Percentiles rank a stretch among this genome's conserved stretches.
Evolutionary conservation across 352 stramenopile genomes (phyloP).

Genomic region (Vaucheria bursata): DNA sequence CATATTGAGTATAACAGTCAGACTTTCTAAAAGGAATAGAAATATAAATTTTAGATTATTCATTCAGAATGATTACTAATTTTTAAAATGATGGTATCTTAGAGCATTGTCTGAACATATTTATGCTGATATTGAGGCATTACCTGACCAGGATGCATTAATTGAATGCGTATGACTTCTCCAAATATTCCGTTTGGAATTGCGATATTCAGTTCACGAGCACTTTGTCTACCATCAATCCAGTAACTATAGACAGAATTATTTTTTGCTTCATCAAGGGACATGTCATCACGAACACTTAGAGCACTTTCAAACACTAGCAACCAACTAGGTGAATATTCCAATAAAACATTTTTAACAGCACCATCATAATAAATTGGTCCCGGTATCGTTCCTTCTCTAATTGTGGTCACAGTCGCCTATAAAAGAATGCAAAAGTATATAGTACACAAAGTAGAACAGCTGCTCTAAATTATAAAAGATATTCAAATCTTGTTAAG

Average conservation of each 20-base stretch:
- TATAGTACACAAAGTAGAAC: background rate
- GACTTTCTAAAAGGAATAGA: too few species aligned
- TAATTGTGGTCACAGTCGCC: background rate
- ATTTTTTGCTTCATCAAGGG: background rate
- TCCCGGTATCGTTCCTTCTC: background rate
- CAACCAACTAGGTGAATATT: background rate
- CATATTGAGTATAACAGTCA: too few species aligned
- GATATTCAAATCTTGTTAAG: too few species aligned
- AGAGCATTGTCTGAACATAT: too few species aligned
- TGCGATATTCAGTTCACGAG: constrained; percentile 25
- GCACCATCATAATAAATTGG: background rate
- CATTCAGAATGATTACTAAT: too few species aligned
- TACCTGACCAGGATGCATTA: constrained; percentile 23
- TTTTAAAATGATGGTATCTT: too few species aligned
- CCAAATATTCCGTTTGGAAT: constrained; percentile 18
- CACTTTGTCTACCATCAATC: background rate
- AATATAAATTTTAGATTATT: too few species aligned
- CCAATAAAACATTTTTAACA: background rate
- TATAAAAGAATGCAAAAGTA: background rate
- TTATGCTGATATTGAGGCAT: too few species aligned
- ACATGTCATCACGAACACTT: background rate
- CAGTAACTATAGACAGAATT: background rate
- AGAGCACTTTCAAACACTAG: background rate
- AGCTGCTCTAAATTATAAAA: background rate
- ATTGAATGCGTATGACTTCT: constrained; percentile 33